phyloP scores from a whole-genome alignment of 2,329 filamentous ascomycete genomes.

The Fusarium vanettenii region DNA sequence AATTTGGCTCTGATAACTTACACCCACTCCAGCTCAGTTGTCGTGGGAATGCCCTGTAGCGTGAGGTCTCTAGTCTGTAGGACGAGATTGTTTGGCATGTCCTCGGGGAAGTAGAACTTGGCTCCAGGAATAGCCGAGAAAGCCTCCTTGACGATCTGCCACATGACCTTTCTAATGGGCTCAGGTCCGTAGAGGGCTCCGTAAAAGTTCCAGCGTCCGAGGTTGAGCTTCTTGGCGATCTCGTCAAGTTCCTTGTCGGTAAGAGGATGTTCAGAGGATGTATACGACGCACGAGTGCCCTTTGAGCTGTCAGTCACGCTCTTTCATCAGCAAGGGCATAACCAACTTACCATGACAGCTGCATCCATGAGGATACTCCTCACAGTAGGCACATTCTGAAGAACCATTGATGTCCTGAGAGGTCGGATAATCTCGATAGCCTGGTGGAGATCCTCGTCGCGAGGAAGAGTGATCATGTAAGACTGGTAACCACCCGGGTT shows the following conservation, averaged over 20 bases:
- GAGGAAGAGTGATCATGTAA: conserved; percentile 35
- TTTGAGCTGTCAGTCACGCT: neutral
- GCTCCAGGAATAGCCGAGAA: conserved; percentile 33
- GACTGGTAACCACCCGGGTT: conserved; percentile 31
- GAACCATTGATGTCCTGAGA: conserved; percentile 31
- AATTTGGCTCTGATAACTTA: neutral
- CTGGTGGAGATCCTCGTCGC: conserved; percentile 34
- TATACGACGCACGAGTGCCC: conserved; percentile 19
- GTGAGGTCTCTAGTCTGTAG: conserved; percentile 29
- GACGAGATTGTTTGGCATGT: conserved; percentile 31
- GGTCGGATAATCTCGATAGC: conserved; percentile 37
- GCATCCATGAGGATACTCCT: conserved; percentile 34
- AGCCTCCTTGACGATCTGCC: conserved; percentile 23
- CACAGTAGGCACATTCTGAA: conserved; percentile 37
- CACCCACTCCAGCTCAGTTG: conserved; percentile 37
- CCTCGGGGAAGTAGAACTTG: conserved; percentile 37
- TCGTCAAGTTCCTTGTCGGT: conserved; percentile 22
- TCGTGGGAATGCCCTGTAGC: conserved; percentile 28
- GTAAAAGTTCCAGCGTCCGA: conserved; percentile 40
- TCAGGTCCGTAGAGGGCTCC: conserved; percentile 37
- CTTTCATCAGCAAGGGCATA: no score
- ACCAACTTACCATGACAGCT: conserved; percentile 23
- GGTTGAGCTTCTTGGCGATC: conserved; percentile 32
- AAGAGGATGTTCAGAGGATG: conserved; percentile 7
- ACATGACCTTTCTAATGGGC: conserved; percentile 28